Percentiles rank a stretch among this genome's conserved stretches.
Conservation (phyloP, 139 green algal species). For the Tetradesmus lagerheimii region DNA sequence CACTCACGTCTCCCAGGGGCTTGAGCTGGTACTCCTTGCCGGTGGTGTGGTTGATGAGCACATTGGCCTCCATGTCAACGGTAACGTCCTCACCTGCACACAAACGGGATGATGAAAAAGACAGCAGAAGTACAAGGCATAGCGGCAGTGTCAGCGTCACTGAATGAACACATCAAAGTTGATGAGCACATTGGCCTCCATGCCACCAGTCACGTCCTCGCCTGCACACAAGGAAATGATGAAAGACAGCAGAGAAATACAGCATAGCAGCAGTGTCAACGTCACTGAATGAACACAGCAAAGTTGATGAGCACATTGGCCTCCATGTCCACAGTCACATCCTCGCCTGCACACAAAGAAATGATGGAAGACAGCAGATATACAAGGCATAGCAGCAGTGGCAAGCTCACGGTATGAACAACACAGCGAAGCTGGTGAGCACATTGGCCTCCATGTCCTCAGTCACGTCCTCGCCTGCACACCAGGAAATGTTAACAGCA, state of each 20-base stretch:
- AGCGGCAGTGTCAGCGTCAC: no score
- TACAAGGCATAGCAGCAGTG: no score
- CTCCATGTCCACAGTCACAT: slow-evolving; percentile 92
- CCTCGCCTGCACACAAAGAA: slow-evolving; percentile 44
- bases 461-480: slow-evolving; percentile 67
- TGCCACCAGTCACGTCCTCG: slow-evolving; percentile 86
- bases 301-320: slow-evolving; percentile 81
- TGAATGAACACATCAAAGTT: no score
- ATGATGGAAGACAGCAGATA: not conserved
- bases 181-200: slow-evolving; percentile 89
- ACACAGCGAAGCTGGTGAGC: slow-evolving; percentile 82
- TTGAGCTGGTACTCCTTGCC: slow-evolving; percentile 89
- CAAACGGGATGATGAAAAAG: no score
- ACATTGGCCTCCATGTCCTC: slow-evolving; percentile 92
- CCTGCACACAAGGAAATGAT: no score
- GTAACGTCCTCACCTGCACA: slow-evolving; percentile 69
- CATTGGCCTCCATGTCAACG: slow-evolving; percentile 91
- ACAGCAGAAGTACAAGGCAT: not conserved
- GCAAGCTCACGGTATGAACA: no score
- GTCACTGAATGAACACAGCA: no score
- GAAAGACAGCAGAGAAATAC: not conserved
- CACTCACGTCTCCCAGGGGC: slow-evolving; percentile 85
- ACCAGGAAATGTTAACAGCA: no score
- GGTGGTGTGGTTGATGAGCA: slow-evolving; percentile 83
- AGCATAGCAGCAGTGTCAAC: not conserved